These are phyloP conservation scores for Pleomassaria siparia DNA, from an alignment of 2,329 filamentous ascomycete species.

Conservation along the genomic window DNA sequence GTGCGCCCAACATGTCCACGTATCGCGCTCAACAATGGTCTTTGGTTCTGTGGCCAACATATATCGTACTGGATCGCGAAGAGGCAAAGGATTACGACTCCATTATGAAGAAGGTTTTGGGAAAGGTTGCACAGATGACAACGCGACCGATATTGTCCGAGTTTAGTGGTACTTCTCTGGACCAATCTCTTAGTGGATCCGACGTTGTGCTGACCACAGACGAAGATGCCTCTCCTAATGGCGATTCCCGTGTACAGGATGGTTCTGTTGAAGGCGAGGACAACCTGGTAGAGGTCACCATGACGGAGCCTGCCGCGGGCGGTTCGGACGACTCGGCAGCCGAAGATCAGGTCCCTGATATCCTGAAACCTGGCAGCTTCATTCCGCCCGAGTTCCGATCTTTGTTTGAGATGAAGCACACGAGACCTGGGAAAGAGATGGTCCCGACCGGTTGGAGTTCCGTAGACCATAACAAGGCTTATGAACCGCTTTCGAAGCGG, in stretches of 20 bases:
- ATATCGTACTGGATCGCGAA: conserved; percentile 73
- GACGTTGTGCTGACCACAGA: conserved; percentile 69
- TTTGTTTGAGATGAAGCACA: conserved; percentile 76
- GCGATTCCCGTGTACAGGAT: conserved; percentile 71
- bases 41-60: conserved; percentile 57
- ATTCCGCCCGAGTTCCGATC: conserved; percentile 63
- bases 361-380: conserved; percentile 58
- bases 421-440: conserved; percentile 54
- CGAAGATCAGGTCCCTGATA: conserved; percentile 25
- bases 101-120: conserved; percentile 78
- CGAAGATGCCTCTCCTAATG: conserved; percentile 65
- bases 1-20: conserved; percentile 43
- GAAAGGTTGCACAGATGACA: conserved; percentile 74
- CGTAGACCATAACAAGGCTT: conserved; percentile 60
- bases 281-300: conserved; percentile 85
- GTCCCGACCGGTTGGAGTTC: conserved; percentile 71
- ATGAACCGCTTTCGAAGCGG: conserved; percentile 57
- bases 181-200: conserved; percentile 57
- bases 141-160: conserved; percentile 66
- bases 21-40: conserved; percentile 39
- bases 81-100: conserved; percentile 70
- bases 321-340: conserved; percentile 21
- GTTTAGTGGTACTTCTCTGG: conserved; percentile 52
- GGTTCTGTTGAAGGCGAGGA: conserved; percentile 86
- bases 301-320: conserved; percentile 63